Evolutionary conservation across 2,329 filamentous ascomycete genomes (phyloP), one percentile per base, ranked within the genome.

Genomic region (Pseudogymnoascus sp.): DNA sequence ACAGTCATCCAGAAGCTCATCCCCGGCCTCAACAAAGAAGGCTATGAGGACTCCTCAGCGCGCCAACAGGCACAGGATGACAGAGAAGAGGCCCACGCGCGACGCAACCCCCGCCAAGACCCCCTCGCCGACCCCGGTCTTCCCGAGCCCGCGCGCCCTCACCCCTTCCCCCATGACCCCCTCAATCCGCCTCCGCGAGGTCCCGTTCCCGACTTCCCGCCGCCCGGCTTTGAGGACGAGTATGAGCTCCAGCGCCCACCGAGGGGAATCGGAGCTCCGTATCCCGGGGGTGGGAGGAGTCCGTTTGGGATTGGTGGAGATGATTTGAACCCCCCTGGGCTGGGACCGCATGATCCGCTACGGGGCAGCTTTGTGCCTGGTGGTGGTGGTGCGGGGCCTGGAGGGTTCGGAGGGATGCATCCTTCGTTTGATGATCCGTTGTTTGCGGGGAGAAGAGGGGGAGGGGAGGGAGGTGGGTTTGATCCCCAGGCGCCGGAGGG

Each of bases 141-240:
- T 38, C 86, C 83, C 39, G 73, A 75, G 64, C 87, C 87, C 25
- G 85, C 86, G 15, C 80, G 82, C 15, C 88, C 88, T 3, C 82
- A 86, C 65, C 89, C 88, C 0, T 84, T 86, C 53, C 22, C 20
- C 65, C 75, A 82, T 53, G 86, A 88, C 69, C 86, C 83, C n/a
- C 80, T 89, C 36, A 84, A 81, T 9, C 75, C 70, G 1, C 82
- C 82, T 12, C 85, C 81, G 0, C 78, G 82, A 41, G 78, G 78
- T 18, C 89, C 89, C 1, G 70, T 85, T 14, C 91, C 92, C 8
- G 89, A 92, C 66, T 91, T 96, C 66, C 84, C 88, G 0, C 92
- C 93, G 0, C 94, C 94, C 0, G 90, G 84, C 18, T 97, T 97
- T 66, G 94, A 97, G 66, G 93, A 99, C 71, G 91, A 97, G 70